These are phyloP conservation scores for Amborella trichopoda DNA, from an alignment of 164 flowering plant genomes.

Conservation along the genomic window DNA sequence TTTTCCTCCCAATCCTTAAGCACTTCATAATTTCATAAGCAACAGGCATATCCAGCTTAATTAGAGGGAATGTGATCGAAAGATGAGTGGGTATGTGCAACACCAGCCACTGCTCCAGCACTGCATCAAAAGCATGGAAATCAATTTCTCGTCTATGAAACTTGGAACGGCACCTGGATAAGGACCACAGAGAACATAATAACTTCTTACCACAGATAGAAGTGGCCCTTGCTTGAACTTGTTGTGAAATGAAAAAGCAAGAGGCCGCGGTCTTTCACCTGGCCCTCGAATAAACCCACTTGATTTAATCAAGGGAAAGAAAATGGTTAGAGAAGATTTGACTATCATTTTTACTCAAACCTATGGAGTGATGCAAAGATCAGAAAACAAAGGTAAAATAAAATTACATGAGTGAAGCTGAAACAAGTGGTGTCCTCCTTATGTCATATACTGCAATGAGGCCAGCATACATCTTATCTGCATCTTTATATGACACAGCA, in stretches of 20 bases:
- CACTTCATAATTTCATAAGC: too few relatives aligned
- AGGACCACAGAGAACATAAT: neutral
- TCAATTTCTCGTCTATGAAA: neutral
- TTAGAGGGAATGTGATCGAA: conserved; percentile 62
- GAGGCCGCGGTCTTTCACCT: conserved; percentile 70
- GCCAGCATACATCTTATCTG: conserved; percentile 65
- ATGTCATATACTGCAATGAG: conserved; percentile 79
- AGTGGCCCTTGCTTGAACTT: conserved; percentile 85
- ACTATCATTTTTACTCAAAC: too few relatives aligned
- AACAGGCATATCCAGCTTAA: too few relatives aligned
- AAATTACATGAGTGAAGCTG: conserved; percentile 73
- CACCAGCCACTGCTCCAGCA: conserved; percentile 97
- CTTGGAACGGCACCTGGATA: neutral
- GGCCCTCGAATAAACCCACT: conserved; percentile 98
- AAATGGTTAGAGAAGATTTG: too few relatives aligned
- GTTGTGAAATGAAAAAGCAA: conserved; percentile 78
- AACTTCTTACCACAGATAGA: conserved; percentile 69
- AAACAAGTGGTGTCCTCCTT: conserved; percentile 62
- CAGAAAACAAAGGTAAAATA: too few relatives aligned
- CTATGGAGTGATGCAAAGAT: too few relatives aligned
- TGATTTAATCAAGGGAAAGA: conserved; percentile 5
- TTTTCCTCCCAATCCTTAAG: too few relatives aligned
- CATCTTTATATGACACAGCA: conserved; percentile 73
- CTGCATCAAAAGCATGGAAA: conserved; percentile 26
- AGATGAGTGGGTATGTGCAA: conserved; percentile 89